Evolutionary conservation across 495 filamentous ascomycete genomes (phyloP), one percentile per base, ranked within the genome.

Genomic region (Friedmanniomyces endolithicus): DNA sequence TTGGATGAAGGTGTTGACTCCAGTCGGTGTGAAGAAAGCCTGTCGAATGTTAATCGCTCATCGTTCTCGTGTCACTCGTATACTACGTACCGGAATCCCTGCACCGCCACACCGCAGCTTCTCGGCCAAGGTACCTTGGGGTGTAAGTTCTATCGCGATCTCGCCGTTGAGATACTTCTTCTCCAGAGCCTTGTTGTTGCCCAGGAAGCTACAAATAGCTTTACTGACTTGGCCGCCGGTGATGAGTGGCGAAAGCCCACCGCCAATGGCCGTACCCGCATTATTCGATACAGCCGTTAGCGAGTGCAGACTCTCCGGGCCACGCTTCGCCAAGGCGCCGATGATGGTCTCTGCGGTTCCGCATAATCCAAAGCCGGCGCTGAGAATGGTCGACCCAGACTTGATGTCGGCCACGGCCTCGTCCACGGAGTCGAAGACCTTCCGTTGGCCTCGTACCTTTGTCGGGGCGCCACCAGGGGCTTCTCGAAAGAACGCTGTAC

Each of bases 221-320:
- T 75, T 73, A 53, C 72, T 68, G 50, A 84, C 68, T 55, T 82
- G 80, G 16, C 78, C 74, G 54, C 73, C 65, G 59, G 73, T 59
- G 6, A 78, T 74, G 29, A 81, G 68, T 2, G 74, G 66, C 23
- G 77, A 73, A 0, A 81, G 68, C 6, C 78, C 68, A 20, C 73
- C 81, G n/a, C 72, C 67, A 23, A 72, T 70, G 39, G 74, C 75
- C 8, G 74, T 69, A 27, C 81, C 81, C 20, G 79, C 81, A 64
- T 83, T 83, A 66, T 84, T 84, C 48, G 79, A 83, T 29, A 83
- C 80, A 34, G 76, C 78, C 1, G 80, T 83, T 14, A 84, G 70
- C 7, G 63, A 66, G 54, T 70, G 60, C 20, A 70, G 52, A 16
- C 49, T 61, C 11, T 63, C 52, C 6, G 48, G 12, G n/a, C 68